Conservation (phyloP, 805 yeast genomes). For the Candida awuae region DNA sequence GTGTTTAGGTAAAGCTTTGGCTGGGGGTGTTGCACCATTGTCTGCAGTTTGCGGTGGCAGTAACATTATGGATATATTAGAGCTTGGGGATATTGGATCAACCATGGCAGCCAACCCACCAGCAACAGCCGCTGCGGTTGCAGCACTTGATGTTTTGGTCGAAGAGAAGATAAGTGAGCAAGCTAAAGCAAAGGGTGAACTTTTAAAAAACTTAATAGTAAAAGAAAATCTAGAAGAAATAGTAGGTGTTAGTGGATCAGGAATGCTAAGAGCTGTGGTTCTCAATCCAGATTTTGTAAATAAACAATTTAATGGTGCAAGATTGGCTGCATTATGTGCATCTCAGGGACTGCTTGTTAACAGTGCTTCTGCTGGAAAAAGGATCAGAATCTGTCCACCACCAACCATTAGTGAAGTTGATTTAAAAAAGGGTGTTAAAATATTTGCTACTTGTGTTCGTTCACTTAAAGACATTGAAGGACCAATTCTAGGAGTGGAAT, state of each 20-base stretch:
- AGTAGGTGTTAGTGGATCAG: conserved; percentile 18
- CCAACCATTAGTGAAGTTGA: conserved; percentile 18
- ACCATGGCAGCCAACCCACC: conserved; percentile 27
- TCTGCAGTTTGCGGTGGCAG: conserved; percentile 21
- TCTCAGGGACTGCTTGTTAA: conserved; percentile 19
- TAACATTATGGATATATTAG: conserved; percentile 20
- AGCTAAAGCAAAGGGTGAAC: conserved; percentile 17
- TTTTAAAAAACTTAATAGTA: conserved; percentile 14
- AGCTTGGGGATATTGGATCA: conserved; percentile 22
- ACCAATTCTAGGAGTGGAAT: conserved; percentile 4
- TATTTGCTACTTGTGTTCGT: conserved; percentile 18
- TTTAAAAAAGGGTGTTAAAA: conserved; percentile 18
- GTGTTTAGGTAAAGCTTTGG: conserved; percentile 23
- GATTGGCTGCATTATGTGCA: conserved; percentile 20
- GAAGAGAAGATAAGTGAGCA: conserved; percentile 19
- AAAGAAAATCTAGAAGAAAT: conserved; percentile 15
- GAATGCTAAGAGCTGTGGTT: conserved; percentile 20
- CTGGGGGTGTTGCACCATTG: conserved; percentile 23
- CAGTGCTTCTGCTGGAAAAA: conserved; percentile 18
- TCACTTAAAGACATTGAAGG: conserved; percentile 10
- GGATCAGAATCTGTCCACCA: conserved; percentile 25
- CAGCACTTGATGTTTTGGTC: conserved; percentile 23
- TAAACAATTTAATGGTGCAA: conserved; percentile 14
- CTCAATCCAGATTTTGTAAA: conserved; percentile 12
- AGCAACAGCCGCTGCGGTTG: conserved; percentile 24